phyloP scores from a whole-genome alignment of 768 basidiomycete genomes.

The Lentinula aciculospora region DNA sequence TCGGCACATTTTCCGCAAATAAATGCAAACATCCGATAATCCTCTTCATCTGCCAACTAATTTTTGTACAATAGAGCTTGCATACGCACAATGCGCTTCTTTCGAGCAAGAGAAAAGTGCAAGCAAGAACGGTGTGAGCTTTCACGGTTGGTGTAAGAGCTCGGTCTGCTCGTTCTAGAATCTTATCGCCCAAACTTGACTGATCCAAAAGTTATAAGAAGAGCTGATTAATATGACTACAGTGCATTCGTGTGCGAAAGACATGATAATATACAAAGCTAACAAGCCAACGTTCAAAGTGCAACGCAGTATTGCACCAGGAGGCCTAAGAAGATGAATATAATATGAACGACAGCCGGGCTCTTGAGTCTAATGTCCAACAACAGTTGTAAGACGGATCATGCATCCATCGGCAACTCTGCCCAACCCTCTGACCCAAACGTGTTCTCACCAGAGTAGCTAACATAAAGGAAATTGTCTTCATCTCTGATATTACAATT shows the following conservation, averaged over 20 bases:
- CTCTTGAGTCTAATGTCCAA: conserved; percentile 13
- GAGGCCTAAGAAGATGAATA: conserved; percentile 6
- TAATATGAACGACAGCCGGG: conserved; percentile 8
- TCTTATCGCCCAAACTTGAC: too few species aligned
- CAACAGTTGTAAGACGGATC: conserved; percentile 18
- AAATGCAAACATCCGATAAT: too few species aligned
- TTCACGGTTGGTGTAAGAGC: too few species aligned
- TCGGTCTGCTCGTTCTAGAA: too few species aligned
- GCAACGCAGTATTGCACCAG: conserved; percentile 12
- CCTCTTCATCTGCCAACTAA: too few species aligned
- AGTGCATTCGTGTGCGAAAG: conserved; percentile 14
- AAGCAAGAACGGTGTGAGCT: too few species aligned
- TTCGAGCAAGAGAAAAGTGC: too few species aligned
- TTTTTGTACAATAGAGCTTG: too few species aligned
- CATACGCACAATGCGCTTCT: too few species aligned
- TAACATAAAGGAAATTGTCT: conserved; percentile 97
- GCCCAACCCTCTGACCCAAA: conserved; percentile 62
- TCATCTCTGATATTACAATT: conserved; percentile 68
- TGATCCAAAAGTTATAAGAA: neutral
- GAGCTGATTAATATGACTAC: conserved; percentile 5
- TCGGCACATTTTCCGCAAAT: too few species aligned
- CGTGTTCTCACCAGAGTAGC: conserved; percentile 98
- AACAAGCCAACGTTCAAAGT: conserved; percentile 9
- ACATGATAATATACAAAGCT: conserved; percentile 20
- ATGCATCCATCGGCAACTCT: conserved; percentile 41